Percentiles rank a stretch among this genome's conserved stretches.
These are phyloP conservation scores for Teratosphaeria destructans DNA, from an alignment of 2,329 filamentous ascomycete genomes.

Conservation along the genomic window DNA sequence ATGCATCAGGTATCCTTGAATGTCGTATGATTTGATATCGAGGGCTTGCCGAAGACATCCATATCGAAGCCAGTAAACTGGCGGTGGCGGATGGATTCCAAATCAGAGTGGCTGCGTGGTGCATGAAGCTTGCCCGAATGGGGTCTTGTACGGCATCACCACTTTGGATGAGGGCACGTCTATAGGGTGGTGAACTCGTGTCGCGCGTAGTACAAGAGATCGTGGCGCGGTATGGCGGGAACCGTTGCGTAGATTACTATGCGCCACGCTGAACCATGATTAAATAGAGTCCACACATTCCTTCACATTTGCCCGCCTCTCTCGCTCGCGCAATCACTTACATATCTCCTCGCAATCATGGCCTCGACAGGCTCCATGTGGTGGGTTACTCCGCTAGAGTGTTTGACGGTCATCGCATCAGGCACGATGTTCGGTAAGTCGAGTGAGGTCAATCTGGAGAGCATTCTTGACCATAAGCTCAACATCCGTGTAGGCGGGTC, in stretches of 20 bases:
- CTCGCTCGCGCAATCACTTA: neutral
- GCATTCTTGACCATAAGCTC: neutral
- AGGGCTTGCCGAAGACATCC: too few species aligned
- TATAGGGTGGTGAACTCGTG: too few species aligned
- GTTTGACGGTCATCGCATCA: slow-evolving; percentile 18
- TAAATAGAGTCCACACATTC: neutral
- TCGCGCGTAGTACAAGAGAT: too few species aligned
- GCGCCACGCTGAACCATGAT: neutral
- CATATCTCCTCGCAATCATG: slow-evolving; percentile 8
- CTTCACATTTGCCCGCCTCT: neutral
- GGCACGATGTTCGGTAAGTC: slow-evolving; percentile 21
- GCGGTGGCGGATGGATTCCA: too few species aligned
- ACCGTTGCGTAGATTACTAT: neutral
- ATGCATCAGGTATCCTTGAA: too few species aligned
- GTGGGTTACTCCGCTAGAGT: slow-evolving; percentile 22
- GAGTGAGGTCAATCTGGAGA: neutral
- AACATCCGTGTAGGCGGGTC: slow-evolving; percentile 14
- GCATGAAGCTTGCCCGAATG: too few species aligned
- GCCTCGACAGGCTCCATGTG: slow-evolving; percentile 17
- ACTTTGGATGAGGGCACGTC: too few species aligned
- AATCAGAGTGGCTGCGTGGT: too few species aligned
- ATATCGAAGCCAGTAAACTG: too few species aligned
- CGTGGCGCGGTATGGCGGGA: too few species aligned
- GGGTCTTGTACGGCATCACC: too few species aligned
- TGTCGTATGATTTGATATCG: too few species aligned